phyloP scores from a whole-genome alignment of 768 basidiomycete genomes.

The Clitopilus passeckerianus region DNA sequence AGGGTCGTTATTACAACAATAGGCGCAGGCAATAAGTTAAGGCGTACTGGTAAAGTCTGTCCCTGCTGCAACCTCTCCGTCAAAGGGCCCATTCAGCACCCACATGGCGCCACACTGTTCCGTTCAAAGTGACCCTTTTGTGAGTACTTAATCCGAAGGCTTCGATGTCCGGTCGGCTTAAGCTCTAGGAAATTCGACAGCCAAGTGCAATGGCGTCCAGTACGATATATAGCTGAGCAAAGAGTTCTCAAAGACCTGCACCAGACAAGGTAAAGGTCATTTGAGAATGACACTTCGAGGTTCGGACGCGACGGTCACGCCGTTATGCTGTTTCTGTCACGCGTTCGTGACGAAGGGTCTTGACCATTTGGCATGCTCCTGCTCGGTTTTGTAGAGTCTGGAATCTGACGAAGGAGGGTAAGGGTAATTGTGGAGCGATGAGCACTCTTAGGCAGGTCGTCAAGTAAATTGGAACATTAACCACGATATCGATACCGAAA shows the following conservation, averaged over 20 bases:
- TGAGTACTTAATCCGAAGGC: too few relatives aligned
- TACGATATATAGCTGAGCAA: too few relatives aligned
- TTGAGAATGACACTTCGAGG: background rate
- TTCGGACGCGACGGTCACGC: background rate
- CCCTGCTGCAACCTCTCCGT: slow-evolving; percentile 30
- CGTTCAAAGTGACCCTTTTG: background rate
- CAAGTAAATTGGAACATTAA: too few relatives aligned
- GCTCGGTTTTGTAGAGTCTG: too few relatives aligned
- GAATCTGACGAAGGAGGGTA: background rate
- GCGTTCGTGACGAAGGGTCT: slow-evolving; percentile 6
- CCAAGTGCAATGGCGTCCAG: too few relatives aligned
- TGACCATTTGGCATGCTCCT: background rate
- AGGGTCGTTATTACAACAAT: background rate
- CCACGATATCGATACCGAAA: too few relatives aligned
- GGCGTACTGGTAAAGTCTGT: slow-evolving; percentile 33
- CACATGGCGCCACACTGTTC: slow-evolving; percentile 35
- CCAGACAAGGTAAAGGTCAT: too few relatives aligned
- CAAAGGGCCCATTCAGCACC: slow-evolving; percentile 51
- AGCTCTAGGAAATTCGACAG: too few relatives aligned
- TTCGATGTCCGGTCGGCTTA: too few relatives aligned
- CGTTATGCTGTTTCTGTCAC: background rate
- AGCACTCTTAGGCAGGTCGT: too few relatives aligned
- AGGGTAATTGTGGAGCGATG: too few relatives aligned
- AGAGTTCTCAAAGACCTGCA: too few relatives aligned
- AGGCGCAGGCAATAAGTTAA: slow-evolving; percentile 1